Conservation (phyloP, 2,329 filamentous ascomycete genomes). For the Pseudopithomyces chartarum region DNA sequence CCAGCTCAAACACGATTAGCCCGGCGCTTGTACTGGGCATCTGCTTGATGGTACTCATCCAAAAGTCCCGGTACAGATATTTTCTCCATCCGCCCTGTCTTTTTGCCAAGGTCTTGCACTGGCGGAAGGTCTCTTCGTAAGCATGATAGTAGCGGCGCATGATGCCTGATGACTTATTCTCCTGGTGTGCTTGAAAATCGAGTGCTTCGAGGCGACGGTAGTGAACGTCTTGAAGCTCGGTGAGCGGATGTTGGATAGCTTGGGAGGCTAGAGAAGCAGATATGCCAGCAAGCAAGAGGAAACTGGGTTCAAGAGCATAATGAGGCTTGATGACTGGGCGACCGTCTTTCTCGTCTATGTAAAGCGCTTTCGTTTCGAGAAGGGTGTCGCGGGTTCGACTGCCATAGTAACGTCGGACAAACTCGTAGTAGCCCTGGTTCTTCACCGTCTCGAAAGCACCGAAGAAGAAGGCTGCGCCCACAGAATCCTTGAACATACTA, state of each 20-base stretch:
- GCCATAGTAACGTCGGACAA: slow-evolving; percentile 71
- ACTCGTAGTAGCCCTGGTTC: slow-evolving; percentile 73
- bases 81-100: slow-evolving; percentile 62
- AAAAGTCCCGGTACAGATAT: slow-evolving; percentile 75
- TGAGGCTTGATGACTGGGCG: slow-evolving; percentile 69
- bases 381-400: slow-evolving; percentile 41
- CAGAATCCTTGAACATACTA: slow-evolving; percentile 70
- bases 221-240: slow-evolving; percentile 72
- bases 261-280: slow-evolving; percentile 72
- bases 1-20: slow-evolving; percentile 78
- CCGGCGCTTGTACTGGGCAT: slow-evolving; percentile 78
- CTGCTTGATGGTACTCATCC: slow-evolving; percentile 73
- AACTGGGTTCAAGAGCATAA: slow-evolving; percentile 75
- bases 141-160: slow-evolving; percentile 71
- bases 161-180: slow-evolving; percentile 34
- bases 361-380: slow-evolving; percentile 25
- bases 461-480: slow-evolving; percentile 75
- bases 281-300: slow-evolving; percentile 71
- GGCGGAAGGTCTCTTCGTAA: slow-evolving; percentile 69
- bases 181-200: slow-evolving; percentile 60
- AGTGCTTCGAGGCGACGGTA: slow-evolving; percentile 75
- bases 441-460: slow-evolving; percentile 77
- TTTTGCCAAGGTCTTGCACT: slow-evolving; percentile 63
- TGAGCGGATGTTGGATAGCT: slow-evolving; percentile 71
- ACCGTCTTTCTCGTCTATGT: slow-evolving; percentile 30